These are phyloP conservation scores for Hericium coralloides DNA, from an alignment of 768 basidiomycete species.

Conservation along the genomic window DNA sequence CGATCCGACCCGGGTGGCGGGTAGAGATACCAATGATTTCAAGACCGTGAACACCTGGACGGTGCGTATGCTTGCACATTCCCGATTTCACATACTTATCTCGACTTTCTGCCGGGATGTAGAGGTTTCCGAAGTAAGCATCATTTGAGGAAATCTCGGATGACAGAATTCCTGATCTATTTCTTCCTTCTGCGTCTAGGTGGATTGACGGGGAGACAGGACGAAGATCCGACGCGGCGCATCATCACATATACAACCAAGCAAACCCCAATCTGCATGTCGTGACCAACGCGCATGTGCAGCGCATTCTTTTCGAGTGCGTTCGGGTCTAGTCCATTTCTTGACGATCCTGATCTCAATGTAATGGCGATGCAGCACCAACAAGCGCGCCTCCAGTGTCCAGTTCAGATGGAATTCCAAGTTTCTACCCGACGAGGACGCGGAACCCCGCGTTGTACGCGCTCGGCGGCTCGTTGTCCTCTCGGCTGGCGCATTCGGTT, in stretches of 20 bases:
- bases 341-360: neutral
- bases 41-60: slow-evolving; percentile 18
- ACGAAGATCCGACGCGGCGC: slow-evolving; percentile 46
- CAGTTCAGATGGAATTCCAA: slow-evolving; percentile 24
- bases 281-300: slow-evolving; percentile 24
- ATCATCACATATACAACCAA: slow-evolving; percentile 26
- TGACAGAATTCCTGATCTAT: neutral
- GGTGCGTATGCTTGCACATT: slow-evolving; percentile 7
- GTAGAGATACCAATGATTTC: slow-evolving; percentile 18
- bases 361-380: slow-evolving; percentile 13
- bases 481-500: slow-evolving; percentile 32
- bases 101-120: neutral
- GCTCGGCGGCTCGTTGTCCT: slow-evolving; percentile 30
- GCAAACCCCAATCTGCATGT: slow-evolving; percentile 26
- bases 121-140: slow-evolving; percentile 49
- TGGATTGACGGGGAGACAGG: slow-evolving; percentile 46
- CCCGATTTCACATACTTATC: too few species aligned
- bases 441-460: slow-evolving; percentile 10
- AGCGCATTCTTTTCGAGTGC: slow-evolving; percentile 29
- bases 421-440: slow-evolving; percentile 13
- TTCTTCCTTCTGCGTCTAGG: slow-evolving; percentile 23
- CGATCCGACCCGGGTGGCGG: slow-evolving; percentile 14
- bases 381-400: slow-evolving; percentile 29
- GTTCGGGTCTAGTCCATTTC: neutral
- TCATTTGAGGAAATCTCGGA: neutral